A percentile compares a stretch with the other conserved stretches of the same genome.
These are phyloP conservation scores for Claviceps sp. DNA, from an alignment of 2,329 filamentous ascomycete species.

Conservation along the genomic window DNA sequence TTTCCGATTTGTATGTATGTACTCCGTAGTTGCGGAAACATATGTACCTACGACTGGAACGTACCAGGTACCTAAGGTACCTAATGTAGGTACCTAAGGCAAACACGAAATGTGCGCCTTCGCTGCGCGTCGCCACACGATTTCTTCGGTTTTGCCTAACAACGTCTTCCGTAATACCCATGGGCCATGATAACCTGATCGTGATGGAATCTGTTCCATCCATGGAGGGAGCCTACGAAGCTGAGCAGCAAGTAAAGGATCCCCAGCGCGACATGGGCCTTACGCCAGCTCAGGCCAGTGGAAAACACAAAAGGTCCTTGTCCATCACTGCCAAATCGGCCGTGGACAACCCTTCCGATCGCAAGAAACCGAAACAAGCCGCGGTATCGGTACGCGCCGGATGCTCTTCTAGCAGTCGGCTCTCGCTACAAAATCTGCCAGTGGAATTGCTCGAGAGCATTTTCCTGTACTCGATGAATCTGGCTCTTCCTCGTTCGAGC, in stretches of 20 bases:
- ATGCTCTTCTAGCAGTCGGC: slow-evolving; percentile 14
- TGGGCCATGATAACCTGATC: too few relatives aligned
- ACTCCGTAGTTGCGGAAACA: too few relatives aligned
- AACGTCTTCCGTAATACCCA: too few relatives aligned
- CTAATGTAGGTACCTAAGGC: too few relatives aligned
- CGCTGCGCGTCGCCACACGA: too few relatives aligned
- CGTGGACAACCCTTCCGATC: not conserved
- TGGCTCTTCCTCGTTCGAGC: slow-evolving; percentile 32
- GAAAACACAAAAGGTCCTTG: slow-evolving; percentile 25
- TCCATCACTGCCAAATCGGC: slow-evolving; percentile 6
- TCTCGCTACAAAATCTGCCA: slow-evolving; percentile 27
- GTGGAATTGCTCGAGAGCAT: slow-evolving; percentile 41
- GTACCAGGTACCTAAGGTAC: too few relatives aligned
- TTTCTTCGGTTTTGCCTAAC: too few relatives aligned
- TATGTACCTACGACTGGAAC: too few relatives aligned
- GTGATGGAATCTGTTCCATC: too few relatives aligned
- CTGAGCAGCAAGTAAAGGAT: not conserved
- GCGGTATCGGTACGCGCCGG: slow-evolving; percentile 17
- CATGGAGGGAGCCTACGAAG: too few relatives aligned
- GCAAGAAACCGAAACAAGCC: slow-evolving; percentile 17
- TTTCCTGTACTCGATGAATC: slow-evolving; percentile 34
- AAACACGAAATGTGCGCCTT: too few relatives aligned
- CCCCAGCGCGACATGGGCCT: slow-evolving; percentile 25
- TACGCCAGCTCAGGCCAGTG: slow-evolving; percentile 34
- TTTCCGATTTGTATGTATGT: too few relatives aligned